Evolutionary conservation across 768 basidiomycete genomes (phyloP).

Genomic region (Pleurotus pulmonarius): DNA sequence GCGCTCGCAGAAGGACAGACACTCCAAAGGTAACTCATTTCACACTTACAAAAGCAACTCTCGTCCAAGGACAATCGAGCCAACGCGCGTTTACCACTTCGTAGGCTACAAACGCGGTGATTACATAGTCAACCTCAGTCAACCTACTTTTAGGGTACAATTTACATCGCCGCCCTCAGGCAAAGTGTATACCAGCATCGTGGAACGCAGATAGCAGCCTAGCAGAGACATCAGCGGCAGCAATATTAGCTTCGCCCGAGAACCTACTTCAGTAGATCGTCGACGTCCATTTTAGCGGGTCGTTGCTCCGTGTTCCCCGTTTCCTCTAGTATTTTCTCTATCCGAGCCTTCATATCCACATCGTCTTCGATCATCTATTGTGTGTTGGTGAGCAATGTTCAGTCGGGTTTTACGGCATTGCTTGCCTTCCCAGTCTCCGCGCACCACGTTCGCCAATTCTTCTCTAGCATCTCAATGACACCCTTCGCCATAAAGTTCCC

Average conservation of each 20-base stretch:
- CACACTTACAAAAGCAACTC: no score
- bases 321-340: slow-evolving; percentile 71
- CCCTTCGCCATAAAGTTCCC: slow-evolving; percentile 93
- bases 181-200: slow-evolving; percentile 71
- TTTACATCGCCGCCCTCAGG: slow-evolving; percentile 26
- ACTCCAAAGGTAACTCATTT: no score
- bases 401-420: not conserved
- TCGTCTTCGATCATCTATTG: slow-evolving; percentile 66
- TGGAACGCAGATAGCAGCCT: slow-evolving; percentile 75
- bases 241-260: not conserved
- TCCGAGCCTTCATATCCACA: slow-evolving; percentile 61
- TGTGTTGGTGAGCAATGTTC: not conserved
- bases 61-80: no score
- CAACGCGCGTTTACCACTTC: no score
- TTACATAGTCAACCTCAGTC: no score
- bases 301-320: slow-evolving; percentile 73
- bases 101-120: no score
- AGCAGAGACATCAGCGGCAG: slow-evolving; percentile 9
- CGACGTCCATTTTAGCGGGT: slow-evolving; percentile 90
- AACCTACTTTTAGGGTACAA: no score
- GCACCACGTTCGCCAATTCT: slow-evolving; percentile 92
- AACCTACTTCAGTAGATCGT: slow-evolving; percentile 83
- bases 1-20: no score
- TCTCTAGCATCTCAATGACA: slow-evolving; percentile 90
- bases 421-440: slow-evolving; percentile 67